Conservation (phyloP, 192 early-diverging fungal species). For the Linnemannia elongata region DNA sequence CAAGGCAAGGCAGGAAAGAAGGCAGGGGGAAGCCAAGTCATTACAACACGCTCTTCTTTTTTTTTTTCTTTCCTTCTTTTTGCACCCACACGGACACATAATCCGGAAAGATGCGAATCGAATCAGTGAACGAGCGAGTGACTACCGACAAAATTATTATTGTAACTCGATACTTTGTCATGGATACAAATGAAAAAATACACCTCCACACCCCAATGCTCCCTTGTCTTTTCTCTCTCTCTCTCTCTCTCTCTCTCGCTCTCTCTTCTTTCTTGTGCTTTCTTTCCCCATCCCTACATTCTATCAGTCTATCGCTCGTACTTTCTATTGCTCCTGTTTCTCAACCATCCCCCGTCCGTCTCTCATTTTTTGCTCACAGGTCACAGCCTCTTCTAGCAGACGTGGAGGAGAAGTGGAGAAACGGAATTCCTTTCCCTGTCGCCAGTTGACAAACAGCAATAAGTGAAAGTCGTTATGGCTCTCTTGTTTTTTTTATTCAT, state of each 20-base stretch:
- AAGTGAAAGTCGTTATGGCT: neutral
- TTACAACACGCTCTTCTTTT: too few species aligned
- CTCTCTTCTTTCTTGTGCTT: too few species aligned
- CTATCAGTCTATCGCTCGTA: neutral
- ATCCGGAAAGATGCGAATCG: neutral
- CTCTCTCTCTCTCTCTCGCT: too few species aligned
- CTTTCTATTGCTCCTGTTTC: neutral
- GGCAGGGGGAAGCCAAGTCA: too few species aligned
- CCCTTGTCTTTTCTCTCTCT: too few species aligned
- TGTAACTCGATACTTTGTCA: too few species aligned
- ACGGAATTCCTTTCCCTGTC: neutral
- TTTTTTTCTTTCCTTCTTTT: too few species aligned
- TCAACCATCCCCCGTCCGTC: neutral
- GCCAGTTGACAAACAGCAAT: neutral
- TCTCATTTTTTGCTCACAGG: neutral
- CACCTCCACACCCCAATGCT: too few species aligned
- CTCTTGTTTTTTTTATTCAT: neutral
- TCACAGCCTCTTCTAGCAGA: neutral
- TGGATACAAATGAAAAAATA: too few species aligned
- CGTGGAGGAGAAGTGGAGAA: neutral
- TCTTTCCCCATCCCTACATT: too few species aligned
- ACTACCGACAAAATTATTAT: too few species aligned
- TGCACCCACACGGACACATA: neutral
- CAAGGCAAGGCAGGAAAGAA: neutral
- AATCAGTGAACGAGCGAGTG: too few species aligned